Evolutionary conservation across 1,284 basidiomycete genomes (phyloP), one percentile per base, ranked within the genome.

Genomic region (Tilletiopsis washingtonensis): DNA sequence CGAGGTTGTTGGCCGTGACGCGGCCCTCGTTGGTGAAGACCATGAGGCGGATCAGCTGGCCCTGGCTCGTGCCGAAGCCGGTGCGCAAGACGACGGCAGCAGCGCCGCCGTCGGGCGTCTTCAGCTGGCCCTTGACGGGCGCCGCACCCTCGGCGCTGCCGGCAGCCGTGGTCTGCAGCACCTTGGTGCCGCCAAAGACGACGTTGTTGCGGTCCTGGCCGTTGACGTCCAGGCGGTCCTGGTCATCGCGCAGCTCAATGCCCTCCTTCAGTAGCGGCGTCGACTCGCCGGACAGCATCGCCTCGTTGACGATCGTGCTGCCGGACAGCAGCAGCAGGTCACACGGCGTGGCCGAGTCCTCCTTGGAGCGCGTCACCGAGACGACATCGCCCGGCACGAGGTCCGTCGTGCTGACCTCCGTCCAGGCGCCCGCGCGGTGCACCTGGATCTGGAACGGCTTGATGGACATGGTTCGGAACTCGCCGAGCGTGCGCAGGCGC

Each of bases 381-480:
- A 73, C 64, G n/a, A 73, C 42, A 40, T 73, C 70, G 41, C 69
- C 69, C 2, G 70, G 70, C 3, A 73, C 54, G 20, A 73, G 56
- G 12, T 71, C 69, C 4, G 60, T 49, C 17, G 67, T 69, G 46
- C 51, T 53, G 38, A 66, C 53, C 50, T 70, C 64, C 5, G 43
- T 44, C 70, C 70, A 73, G 39, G 56, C 54, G 17, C 51, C 45
- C n/a, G 60, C 49, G n/a, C 70, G 65, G 45, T 64, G 64, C 37
- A 65, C 69, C 46, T 64, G 59, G 44, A 73, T 61, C 19, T 49
- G 52, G 59, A 60, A 73, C 11, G 70, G 70, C 56, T 71, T 58
- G 51, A 73, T 73, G 9, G 70, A 71, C 70, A 73, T 73, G 39
- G 70, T 69, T 27, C 70, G 59, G 55, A 73, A 73, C 51, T 73